These are phyloP conservation scores for Russula earlei DNA, from an alignment of 768 basidiomycete species.

Conservation along the genomic window DNA sequence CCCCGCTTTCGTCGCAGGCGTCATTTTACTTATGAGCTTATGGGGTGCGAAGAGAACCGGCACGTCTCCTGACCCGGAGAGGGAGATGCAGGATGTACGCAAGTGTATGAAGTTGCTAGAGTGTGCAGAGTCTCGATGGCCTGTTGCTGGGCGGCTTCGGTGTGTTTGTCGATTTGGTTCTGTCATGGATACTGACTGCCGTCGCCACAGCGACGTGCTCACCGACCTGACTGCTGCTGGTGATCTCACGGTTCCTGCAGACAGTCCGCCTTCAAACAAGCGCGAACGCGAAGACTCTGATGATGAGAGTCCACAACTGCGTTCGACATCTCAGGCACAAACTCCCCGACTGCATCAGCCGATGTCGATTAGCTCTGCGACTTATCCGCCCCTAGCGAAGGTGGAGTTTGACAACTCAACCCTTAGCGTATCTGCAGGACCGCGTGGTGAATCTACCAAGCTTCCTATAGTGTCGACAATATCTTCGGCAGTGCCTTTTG, in stretches of 20 bases:
- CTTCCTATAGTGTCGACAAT: not conserved
- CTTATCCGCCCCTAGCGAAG: not conserved
- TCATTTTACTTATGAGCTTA: constrained; percentile 46
- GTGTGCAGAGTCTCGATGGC: constrained; percentile 15
- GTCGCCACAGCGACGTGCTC: constrained; percentile 12
- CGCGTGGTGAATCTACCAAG: not conserved
- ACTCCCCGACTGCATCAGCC: not conserved
- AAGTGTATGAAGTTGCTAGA: constrained; percentile 34
- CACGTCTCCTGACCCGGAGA: constrained; percentile 30
- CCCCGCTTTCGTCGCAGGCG: constrained; percentile 37
- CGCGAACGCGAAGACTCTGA: constrained; percentile 13
- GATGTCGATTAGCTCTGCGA: not conserved
- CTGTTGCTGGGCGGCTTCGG: constrained; percentile 17
- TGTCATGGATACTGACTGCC: not conserved
- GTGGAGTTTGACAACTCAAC: not conserved
- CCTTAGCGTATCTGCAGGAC: not conserved
- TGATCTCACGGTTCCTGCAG: constrained; percentile 10
- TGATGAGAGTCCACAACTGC: not conserved
- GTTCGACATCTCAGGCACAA: not conserved
- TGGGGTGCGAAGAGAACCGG: constrained; percentile 44
- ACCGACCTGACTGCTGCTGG: constrained; percentile 6
- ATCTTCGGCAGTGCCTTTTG: not conserved
- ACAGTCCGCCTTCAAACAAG: constrained; percentile 13
- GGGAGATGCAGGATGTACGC: constrained; percentile 43
- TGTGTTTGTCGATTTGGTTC: not conserved